Percentiles rank a stretch among this genome's conserved stretches.
phyloP scores from a whole-genome alignment of 1,284 basidiomycete species.

The Pholiota adiposa region DNA sequence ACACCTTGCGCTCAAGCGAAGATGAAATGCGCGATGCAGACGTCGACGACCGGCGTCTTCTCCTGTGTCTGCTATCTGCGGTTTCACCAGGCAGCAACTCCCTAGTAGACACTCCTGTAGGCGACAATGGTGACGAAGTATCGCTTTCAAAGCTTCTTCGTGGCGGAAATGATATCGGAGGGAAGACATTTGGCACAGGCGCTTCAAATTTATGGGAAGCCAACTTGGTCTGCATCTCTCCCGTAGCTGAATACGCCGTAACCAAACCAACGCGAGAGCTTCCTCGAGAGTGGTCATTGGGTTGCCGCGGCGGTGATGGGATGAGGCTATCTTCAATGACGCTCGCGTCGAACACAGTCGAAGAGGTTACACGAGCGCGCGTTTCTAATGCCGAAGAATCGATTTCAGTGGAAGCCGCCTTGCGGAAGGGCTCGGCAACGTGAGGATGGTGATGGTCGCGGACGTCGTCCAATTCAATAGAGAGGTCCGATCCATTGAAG shows the following conservation, averaged over 20 bases:
- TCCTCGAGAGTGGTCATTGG: constrained; percentile 8
- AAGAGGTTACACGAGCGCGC: constrained; percentile 29
- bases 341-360: constrained; percentile 36
- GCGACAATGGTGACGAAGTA: background rate
- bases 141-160: background rate
- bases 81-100: background rate
- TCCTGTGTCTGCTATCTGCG: background rate
- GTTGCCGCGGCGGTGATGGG: constrained; percentile 4
- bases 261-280: constrained; percentile 23
- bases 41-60: constrained; percentile 18
- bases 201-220: constrained; percentile 31
- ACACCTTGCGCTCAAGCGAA: constrained; percentile 47
- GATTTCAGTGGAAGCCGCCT: background rate
- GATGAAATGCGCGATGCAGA: constrained; percentile 34
- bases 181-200: constrained; percentile 21
- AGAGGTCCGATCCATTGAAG: constrained; percentile 79
- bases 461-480: constrained; percentile 75
- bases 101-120: background rate
- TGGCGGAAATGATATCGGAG: background rate
- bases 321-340: constrained; percentile 26
- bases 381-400: background rate
- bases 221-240: constrained; percentile 32
- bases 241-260: constrained; percentile 40
- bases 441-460: constrained; percentile 45
- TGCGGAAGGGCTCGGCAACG: background rate